Percentiles rank a stretch among this genome's conserved stretches.
Evolutionary conservation across 768 basidiomycete genomes (phyloP).

Genomic region (Auriculariales sp.): DNA sequence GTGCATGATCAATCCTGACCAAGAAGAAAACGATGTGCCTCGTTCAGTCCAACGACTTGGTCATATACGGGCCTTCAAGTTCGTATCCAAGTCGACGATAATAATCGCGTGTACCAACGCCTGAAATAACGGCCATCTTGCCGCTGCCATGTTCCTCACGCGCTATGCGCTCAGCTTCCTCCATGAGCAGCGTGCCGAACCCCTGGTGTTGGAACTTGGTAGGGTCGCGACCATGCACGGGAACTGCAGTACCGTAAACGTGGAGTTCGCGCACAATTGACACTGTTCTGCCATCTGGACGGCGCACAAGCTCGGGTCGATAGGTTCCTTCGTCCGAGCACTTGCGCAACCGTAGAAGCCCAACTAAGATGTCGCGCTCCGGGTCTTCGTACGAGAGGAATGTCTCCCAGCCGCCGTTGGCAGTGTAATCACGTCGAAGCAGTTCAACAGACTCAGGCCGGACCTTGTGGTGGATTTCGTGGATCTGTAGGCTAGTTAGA

Average conservation of each 20-base stretch:
- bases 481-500: conserved; percentile 42
- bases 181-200: conserved; percentile 95
- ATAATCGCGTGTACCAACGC: conserved; percentile 94
- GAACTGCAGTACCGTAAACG: conserved; percentile 96
- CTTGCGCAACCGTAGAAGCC: conserved; percentile 79
- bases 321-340: conserved; percentile 97
- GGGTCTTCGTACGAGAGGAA: conserved; percentile 99
- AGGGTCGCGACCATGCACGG: conserved; percentile 92
- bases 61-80: conserved; percentile 97
- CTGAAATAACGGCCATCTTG: conserved; percentile 97
- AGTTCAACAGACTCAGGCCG: conserved; percentile 92
- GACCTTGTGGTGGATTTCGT: conserved; percentile 97
- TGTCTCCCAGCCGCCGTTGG: conserved; percentile 99
- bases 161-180: conserved; percentile 97
- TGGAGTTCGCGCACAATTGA: conserved; percentile 93
- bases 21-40: no score
- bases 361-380: conserved; percentile 89
- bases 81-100: conserved; percentile 90
- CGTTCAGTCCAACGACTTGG: conserved; percentile 47
- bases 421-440: conserved; percentile 85
- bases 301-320: conserved; percentile 71
- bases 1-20: neutral
- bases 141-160: conserved; percentile 91
- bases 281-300: conserved; percentile 52
- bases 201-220: conserved; percentile 99